A percentile compares a stretch with the other conserved stretches of the same genome.
phyloP scores from a whole-genome alignment of 2,329 filamentous ascomycete species.

The Aureobasidium mangrovei region DNA sequence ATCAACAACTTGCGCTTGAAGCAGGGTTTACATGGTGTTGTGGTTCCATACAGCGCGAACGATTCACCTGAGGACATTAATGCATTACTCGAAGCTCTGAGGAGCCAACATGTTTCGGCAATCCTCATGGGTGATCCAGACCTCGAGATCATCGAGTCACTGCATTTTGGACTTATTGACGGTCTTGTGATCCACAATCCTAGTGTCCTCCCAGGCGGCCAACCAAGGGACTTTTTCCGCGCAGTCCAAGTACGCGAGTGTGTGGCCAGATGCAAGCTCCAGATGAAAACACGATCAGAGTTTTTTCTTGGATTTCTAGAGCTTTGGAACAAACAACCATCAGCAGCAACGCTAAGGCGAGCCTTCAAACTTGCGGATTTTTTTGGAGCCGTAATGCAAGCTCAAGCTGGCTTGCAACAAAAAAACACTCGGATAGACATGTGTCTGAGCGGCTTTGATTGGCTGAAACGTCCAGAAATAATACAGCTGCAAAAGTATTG shows the following conservation, averaged over 20 bases:
- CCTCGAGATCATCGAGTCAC: constrained; percentile 8
- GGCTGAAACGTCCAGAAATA: constrained; percentile 16
- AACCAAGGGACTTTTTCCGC: constrained; percentile 16
- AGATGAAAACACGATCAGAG: constrained; percentile 13
- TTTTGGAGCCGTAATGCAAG: constrained; percentile 15
- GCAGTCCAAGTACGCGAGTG: constrained; percentile 15
- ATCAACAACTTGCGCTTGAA: constrained; percentile 13
- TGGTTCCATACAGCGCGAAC: constrained; percentile 8
- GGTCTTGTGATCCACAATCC: constrained; percentile 17
- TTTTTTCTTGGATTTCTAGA: constrained; percentile 18
- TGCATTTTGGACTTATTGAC: constrained; percentile 15
- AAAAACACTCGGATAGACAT: constrained; percentile 15
- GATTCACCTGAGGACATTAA: constrained; percentile 14
- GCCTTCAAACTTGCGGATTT: constrained; percentile 18
- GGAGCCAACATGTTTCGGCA: constrained; percentile 13
- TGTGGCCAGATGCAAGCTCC: constrained; percentile 16
- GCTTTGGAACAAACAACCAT: constrained; percentile 13
- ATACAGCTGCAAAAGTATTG: constrained; percentile 16
- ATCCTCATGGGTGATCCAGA: constrained; percentile 16
- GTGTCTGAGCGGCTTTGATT: constrained; percentile 18
- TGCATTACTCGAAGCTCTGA: constrained; percentile 1
- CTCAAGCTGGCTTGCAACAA: constrained; percentile 1
- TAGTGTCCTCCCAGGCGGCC: constrained; percentile 11
- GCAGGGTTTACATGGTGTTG: constrained; percentile 15
- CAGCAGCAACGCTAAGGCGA: constrained; percentile 15